Conservation (phyloP, 2,329 filamentous ascomycete species). For the Ceratocystis variospora region DNA sequence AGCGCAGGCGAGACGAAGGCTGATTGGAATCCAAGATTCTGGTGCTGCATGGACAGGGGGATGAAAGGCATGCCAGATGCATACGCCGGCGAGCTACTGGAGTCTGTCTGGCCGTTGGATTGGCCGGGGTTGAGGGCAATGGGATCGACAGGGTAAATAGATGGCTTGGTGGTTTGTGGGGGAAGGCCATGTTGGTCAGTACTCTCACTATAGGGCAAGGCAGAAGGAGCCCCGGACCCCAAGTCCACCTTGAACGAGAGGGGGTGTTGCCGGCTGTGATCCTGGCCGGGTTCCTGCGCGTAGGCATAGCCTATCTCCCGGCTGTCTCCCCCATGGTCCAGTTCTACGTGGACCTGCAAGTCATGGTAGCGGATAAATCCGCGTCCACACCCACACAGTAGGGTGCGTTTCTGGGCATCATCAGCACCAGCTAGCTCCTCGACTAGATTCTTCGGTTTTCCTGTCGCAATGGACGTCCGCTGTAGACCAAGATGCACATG, state of each 20-base stretch:
- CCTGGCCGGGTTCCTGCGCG: no score
- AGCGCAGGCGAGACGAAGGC: neutral
- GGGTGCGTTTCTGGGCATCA: constrained; percentile 30
- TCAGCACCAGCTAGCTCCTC: constrained; percentile 33
- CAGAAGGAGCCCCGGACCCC: neutral
- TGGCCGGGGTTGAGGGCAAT: neutral
- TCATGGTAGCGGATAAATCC: constrained; percentile 40
- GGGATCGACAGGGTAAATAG: neutral
- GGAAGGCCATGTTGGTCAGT: neutral
- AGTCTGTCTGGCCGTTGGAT: constrained; percentile 10
- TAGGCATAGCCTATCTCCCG: neutral
- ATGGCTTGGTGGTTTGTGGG: neutral
- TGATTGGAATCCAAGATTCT: neutral
- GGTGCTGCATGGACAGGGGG: neutral
- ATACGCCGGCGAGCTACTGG: neutral
- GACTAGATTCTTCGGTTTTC: constrained; percentile 26
- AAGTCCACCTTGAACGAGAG: neutral
- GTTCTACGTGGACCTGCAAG: constrained; percentile 33
- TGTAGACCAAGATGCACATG: constrained; percentile 59
- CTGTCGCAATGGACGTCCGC: constrained; percentile 27
- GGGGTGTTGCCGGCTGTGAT: neutral
- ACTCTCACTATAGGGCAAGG: neutral
- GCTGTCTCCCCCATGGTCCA: constrained; percentile 22
- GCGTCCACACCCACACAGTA: constrained; percentile 35
- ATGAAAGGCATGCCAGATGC: neutral